Conservation (phyloP, 2,329 filamentous ascomycete genomes). For the Xylaria arbuscula region DNA sequence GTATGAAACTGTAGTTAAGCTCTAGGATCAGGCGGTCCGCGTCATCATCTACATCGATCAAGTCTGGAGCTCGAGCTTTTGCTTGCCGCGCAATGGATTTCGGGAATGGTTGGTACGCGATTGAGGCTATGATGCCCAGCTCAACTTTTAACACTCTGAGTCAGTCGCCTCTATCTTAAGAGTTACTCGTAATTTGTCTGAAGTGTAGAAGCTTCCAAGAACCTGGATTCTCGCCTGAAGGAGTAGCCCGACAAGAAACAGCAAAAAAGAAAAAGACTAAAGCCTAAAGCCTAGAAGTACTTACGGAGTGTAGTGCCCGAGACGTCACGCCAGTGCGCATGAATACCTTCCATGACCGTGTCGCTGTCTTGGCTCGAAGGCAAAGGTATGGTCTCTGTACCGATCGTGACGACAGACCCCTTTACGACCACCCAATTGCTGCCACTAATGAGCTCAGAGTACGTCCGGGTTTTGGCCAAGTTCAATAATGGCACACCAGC, state of each 20-base stretch:
- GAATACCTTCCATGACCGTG: slow-evolving; percentile 49
- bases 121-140: slow-evolving; percentile 49
- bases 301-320: slow-evolving; percentile 41
- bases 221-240: background rate
- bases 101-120: slow-evolving; percentile 56
- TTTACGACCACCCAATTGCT: slow-evolving; percentile 57
- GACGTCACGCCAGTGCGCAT: slow-evolving; percentile 51
- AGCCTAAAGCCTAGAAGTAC: background rate
- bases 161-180: background rate
- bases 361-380: slow-evolving; percentile 44
- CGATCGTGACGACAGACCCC: slow-evolving; percentile 51
- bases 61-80: slow-evolving; percentile 50
- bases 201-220: background rate
- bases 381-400: slow-evolving; percentile 53
- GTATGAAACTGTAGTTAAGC: slow-evolving; percentile 56
- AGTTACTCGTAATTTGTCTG: background rate
- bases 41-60: slow-evolving; percentile 55
- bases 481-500: slow-evolving; percentile 54
- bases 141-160: slow-evolving; percentile 30
- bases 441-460: slow-evolving; percentile 58
- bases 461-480: slow-evolving; percentile 59
- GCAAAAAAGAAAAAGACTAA: background rate
- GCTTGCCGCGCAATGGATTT: slow-evolving; percentile 52
- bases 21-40: slow-evolving; percentile 56
- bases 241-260: no score